Conservation (phyloP, 345 rosid species). For the Chamaenerion angustifolium region DNA sequence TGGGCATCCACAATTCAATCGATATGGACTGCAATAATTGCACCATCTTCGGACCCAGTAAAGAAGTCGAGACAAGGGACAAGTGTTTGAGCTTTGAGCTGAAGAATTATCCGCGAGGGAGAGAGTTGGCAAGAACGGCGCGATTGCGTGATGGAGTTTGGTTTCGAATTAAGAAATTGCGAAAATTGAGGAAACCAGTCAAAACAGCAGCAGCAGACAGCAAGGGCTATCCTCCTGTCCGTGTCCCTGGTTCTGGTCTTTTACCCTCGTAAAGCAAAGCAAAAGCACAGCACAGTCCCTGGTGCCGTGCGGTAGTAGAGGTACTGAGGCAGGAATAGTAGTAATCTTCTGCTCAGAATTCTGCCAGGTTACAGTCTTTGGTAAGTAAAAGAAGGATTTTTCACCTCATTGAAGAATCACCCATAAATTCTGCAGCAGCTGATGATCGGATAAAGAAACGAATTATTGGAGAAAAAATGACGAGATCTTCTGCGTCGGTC, state of each 20-base stretch:
- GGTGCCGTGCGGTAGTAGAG: too few relatives aligned
- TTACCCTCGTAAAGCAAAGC: too few relatives aligned
- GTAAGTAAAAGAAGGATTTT: too few relatives aligned
- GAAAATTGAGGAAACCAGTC: conserved; percentile 1
- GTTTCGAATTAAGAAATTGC: neutral
- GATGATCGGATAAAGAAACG: neutral
- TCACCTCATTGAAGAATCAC: too few relatives aligned
- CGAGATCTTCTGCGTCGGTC: neutral
- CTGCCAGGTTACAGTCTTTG: too few relatives aligned
- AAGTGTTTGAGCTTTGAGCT: conserved; percentile 1
- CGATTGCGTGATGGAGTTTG: conserved; percentile 2
- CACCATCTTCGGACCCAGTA: too few relatives aligned
- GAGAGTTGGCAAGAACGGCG: neutral
- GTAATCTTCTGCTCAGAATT: too few relatives aligned
- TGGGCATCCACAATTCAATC: too few relatives aligned
- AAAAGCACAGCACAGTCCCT: too few relatives aligned
- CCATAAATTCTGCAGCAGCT: too few relatives aligned
- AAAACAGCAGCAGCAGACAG: neutral
- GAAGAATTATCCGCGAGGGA: neutral
- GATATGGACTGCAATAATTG: too few relatives aligned
- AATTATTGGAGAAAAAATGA: neutral
- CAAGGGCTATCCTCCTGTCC: neutral
- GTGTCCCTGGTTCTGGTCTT: neutral
- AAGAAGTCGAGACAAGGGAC: neutral
- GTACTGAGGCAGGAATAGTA: too few relatives aligned